A percentile compares a stretch with the other conserved stretches of the same genome.
phyloP scores from a whole-genome alignment of 1,284 basidiomycete species.

The Trametes pubescens region DNA sequence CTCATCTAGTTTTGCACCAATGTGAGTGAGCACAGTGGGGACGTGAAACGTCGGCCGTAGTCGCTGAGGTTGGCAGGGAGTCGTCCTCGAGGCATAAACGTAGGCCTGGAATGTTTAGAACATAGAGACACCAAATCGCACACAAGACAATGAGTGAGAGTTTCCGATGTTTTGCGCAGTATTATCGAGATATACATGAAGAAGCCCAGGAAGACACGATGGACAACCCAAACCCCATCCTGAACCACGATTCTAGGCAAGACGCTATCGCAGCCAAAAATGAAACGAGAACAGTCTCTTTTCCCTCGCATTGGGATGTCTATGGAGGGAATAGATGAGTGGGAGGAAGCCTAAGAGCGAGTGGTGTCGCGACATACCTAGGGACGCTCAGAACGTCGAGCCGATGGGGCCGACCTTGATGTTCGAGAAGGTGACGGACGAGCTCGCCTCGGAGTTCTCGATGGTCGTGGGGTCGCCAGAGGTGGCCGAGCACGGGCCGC shows the following conservation, averaged over 20 bases:
- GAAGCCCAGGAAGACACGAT: slow-evolving; percentile 13
- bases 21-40: too few relatives aligned
- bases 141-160: neutral
- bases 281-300: neutral
- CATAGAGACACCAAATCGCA: neutral
- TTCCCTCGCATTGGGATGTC: neutral
- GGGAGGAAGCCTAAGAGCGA: neutral
- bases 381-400: slow-evolving; percentile 47
- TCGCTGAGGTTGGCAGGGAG: too few relatives aligned
- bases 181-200: slow-evolving; percentile 6
- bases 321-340: neutral
- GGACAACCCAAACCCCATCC: slow-evolving; percentile 13
- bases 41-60: too few relatives aligned
- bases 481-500: slow-evolving; percentile 57
- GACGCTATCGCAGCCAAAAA: neutral
- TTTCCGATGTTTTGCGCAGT: slow-evolving; percentile 4
- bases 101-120: too few relatives aligned
- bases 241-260: slow-evolving; percentile 1
- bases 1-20: too few relatives aligned
- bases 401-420: slow-evolving; percentile 61
- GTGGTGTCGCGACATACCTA: neutral
- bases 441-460: slow-evolving; percentile 32
- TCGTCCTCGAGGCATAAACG: too few relatives aligned
- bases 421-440: slow-evolving; percentile 57
- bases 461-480: slow-evolving; percentile 36